phyloP scores from a whole-genome alignment of 148 eudicot species.

The Hydrangea macrophylla region DNA sequence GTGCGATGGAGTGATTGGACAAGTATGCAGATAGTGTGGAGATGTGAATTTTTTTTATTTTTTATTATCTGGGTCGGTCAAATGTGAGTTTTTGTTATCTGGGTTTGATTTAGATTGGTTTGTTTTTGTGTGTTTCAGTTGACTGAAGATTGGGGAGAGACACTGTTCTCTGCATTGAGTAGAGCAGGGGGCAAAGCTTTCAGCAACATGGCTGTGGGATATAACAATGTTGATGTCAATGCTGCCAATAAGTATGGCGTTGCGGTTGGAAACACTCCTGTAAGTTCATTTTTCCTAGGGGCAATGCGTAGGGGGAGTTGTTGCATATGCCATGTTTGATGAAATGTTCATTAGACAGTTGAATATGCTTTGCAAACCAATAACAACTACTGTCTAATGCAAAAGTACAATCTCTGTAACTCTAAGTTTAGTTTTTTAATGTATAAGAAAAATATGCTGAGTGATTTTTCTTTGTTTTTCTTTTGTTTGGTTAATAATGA shows the following conservation, averaged over 20 bases:
- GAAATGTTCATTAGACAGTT: not conserved
- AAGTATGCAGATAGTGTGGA: constrained; percentile 36
- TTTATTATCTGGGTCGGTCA: constrained; percentile 3
- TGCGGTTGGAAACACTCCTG: constrained; percentile 99
- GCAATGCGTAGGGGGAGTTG: not conserved
- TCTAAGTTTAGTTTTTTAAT: too few species aligned
- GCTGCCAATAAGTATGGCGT: constrained; percentile 91
- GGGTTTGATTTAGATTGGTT: not conserved
- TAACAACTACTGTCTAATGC: not conserved
- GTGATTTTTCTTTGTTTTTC: too few species aligned
- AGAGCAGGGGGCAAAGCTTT: constrained; percentile 95
- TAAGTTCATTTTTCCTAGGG: constrained; percentile 29
- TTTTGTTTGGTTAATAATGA: too few species aligned
- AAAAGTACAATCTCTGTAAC: not conserved
- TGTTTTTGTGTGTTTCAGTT: constrained; percentile 35
- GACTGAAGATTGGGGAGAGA: constrained; percentile 99
- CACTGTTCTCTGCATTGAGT: constrained; percentile 91
- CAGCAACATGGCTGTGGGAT: constrained; percentile 99
- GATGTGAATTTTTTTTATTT: not conserved
- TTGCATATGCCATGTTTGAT: not conserved
- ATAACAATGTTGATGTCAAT: constrained; percentile 89
- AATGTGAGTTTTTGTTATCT: not conserved
- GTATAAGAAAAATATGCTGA: too few species aligned
- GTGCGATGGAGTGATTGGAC: constrained; percentile 99
- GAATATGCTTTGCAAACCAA: not conserved